Conservation (phyloP, 805 yeast genomes). For the Schizosaccharomyces osmophilus region DNA sequence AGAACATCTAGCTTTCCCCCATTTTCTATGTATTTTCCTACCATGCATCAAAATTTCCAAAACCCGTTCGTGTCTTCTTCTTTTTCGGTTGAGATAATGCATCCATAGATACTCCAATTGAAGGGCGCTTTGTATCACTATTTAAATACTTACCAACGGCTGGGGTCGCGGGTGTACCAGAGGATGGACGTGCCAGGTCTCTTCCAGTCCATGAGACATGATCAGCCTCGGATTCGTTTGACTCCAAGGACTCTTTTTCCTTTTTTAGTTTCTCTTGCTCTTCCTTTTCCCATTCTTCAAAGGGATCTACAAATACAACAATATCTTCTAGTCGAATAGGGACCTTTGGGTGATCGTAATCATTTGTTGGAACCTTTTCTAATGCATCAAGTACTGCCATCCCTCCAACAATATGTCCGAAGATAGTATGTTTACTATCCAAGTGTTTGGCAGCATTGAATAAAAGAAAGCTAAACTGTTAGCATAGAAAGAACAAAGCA, state of each 20-base stretch:
- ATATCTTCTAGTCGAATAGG: constrained; percentile 6
- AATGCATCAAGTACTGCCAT: constrained; percentile 24
- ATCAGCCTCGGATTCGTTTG: constrained; percentile 1
- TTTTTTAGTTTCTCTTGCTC: constrained; percentile 4
- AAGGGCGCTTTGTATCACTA: neutral
- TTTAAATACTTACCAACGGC: constrained; percentile 2
- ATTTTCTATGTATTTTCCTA: neutral
- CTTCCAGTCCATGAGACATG: constrained; percentile 5
- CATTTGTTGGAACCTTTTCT: constrained; percentile 13
- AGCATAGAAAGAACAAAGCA: neutral
- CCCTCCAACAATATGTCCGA: constrained; percentile 29
- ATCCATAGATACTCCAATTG: neutral
- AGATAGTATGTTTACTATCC: constrained; percentile 33
- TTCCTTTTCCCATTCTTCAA: constrained; percentile 5
- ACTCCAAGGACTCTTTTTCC: constrained; percentile 3
- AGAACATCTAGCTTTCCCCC: no score
- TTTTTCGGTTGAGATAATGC: neutral
- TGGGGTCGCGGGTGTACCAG: neutral
- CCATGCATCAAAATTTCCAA: constrained; percentile 2
- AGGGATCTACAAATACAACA: constrained; percentile 9
- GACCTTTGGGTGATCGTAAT: constrained; percentile 6
- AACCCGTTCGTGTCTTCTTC: neutral
- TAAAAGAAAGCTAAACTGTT: constrained; percentile 33
- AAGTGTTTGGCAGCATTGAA: constrained; percentile 48
- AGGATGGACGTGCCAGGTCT: neutral